Evolutionary conservation across 164 flowering plant species (phyloP).

Genomic region (Aristolochia californica): DNA sequence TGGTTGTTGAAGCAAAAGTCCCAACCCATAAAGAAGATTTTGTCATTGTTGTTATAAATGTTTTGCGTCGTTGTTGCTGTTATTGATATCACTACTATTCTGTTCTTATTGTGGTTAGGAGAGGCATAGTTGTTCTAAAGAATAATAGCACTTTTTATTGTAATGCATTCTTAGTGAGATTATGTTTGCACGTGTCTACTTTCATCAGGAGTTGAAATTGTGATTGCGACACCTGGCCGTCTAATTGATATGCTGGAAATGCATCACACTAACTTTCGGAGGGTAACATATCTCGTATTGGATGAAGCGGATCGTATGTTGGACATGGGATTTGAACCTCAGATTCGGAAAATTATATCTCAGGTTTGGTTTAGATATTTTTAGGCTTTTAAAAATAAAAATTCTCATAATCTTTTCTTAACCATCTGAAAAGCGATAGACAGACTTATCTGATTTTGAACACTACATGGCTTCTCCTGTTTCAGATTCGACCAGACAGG

Average conservation of each 20-base stretch:
- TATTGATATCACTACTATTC: too few species aligned
- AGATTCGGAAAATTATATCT: conserved; percentile 75
- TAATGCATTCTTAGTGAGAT: too few species aligned
- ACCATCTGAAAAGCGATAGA: too few species aligned
- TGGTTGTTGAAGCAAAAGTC: too few species aligned
- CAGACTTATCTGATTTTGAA: conserved; percentile 1
- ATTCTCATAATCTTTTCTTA: too few species aligned
- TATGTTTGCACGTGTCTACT: neutral
- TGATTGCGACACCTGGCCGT: conserved; percentile 96
- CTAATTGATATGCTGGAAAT: conserved; percentile 95
- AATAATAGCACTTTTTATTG: too few species aligned
- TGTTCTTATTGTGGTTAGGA: too few species aligned
- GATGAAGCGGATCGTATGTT: conserved; percentile 99
- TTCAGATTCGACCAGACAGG: conserved; percentile 93
- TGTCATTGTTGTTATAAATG: too few species aligned
- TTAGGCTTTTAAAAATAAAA: too few species aligned
- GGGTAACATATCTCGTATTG: conserved; percentile 93
- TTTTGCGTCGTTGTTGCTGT: too few species aligned
- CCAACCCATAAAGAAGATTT: too few species aligned
- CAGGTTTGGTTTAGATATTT: conserved; percentile 30
- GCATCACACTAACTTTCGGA: conserved; percentile 66
- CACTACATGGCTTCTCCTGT: neutral
- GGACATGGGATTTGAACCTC: conserved; percentile 99
- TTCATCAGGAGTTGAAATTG: conserved; percentile 79
- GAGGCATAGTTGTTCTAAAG: too few species aligned